A percentile compares a stretch with the other conserved stretches of the same genome.
phyloP scores from a whole-genome alignment of 2,329 filamentous ascomycete genomes.

The Colletotrichum destructivum region DNA sequence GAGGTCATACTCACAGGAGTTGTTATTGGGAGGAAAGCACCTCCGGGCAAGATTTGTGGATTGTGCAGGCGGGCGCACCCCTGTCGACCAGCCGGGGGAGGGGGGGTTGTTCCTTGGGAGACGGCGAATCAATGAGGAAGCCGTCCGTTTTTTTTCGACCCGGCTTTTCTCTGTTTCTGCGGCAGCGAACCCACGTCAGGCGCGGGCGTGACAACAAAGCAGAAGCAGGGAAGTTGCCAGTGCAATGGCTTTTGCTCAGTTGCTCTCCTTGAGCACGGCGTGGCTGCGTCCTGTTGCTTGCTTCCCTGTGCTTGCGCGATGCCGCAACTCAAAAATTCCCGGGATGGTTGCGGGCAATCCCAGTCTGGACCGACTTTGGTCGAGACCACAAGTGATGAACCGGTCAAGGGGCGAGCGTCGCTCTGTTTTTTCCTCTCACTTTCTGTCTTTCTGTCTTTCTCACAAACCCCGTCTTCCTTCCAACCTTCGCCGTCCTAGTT shows the following conservation, averaged over 20 bases:
- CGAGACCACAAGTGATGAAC: slow-evolving; percentile 35
- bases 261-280: slow-evolving; percentile 12
- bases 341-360: slow-evolving; percentile 24
- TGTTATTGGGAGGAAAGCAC: slow-evolving; percentile 42
- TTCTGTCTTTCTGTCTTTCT: background rate
- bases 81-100: slow-evolving; percentile 19
- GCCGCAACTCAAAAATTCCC: slow-evolving; percentile 23
- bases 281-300: slow-evolving; percentile 18
- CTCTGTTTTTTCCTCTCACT: background rate
- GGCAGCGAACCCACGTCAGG: slow-evolving; percentile 26
- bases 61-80: slow-evolving; percentile 39
- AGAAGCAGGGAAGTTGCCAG: slow-evolving; percentile 39
- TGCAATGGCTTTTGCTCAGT: slow-evolving; percentile 19
- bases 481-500: background rate
- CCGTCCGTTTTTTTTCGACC: slow-evolving; percentile 27
- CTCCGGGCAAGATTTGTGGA: slow-evolving; percentile 41
- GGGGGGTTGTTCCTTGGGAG: slow-evolving; percentile 44
- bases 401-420: slow-evolving; percentile 15
- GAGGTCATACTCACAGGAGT: slow-evolving; percentile 43
- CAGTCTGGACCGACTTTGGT: slow-evolving; percentile 20
- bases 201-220: slow-evolving; percentile 19
- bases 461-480: background rate
- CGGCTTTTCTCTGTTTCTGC: slow-evolving; percentile 36
- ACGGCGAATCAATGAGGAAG: slow-evolving; percentile 42
- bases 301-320: slow-evolving; percentile 28